Base-by-base conservation (phyloP, 352 stramenopile genomes). In the Globisporangium alternatum region DNA sequence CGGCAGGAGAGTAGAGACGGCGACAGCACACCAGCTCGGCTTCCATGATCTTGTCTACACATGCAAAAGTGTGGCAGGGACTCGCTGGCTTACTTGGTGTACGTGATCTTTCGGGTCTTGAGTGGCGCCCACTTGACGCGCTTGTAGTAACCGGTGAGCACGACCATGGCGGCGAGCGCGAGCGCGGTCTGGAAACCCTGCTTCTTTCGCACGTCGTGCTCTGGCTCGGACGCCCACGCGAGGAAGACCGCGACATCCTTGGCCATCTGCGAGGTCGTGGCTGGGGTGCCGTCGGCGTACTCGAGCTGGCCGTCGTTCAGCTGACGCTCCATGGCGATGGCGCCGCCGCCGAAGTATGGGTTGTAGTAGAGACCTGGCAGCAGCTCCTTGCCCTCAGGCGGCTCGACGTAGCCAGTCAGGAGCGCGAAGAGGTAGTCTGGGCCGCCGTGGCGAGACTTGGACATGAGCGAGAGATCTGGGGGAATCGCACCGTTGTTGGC, bases 101-200 rank as follows among this genome's bases (percentile, higher is more conserved):
- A 99, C 48, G 89, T 89, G 74, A 99, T 99, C 88, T 98, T 98
- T 80, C 97, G 86, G 70, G 95, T 98, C 96, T 99, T 99, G 66
- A 99, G 83, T 39, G 95, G 88, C 59, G 92, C 82, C 96, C 97
- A 99, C 81, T 97, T 97, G 75, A 99, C 93, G 69, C 97, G 88
- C 91, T 99, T 99, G 86, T 99, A 99, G 79, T 98, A 99, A 57
- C 96, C 97, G 51, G 93, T 98, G 66, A 98, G 78, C 63, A 94
- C 60, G 59, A 95, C 83, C 67, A 97, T 86, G 55, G 97, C 88
- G 64, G 86, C 75, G 64, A 99, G 70, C 21, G 92, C 94, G n/a
- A 96, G 71, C 68, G 98, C 83, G 62, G 91, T 95, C 79, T 99
- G 95, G 72, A 98, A 93, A 60, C 96, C 97, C 73, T 93, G 85